Base-by-base conservation (phyloP, 768 basidiomycete genomes). In the Pulveroboletus sp. region DNA sequence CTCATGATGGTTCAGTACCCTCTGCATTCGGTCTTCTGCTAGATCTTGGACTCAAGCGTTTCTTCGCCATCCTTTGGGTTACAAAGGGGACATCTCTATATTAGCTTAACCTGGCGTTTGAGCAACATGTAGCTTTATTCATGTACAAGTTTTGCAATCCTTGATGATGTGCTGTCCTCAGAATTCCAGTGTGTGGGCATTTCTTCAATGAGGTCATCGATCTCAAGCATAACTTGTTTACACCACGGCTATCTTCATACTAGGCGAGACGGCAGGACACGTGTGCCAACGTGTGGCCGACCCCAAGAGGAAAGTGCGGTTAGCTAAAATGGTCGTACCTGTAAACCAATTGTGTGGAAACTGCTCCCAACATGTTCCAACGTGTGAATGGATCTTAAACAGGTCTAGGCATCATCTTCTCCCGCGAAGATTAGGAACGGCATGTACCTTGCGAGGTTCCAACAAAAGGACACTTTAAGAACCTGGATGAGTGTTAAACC, bases 81-180 rank as follows among this genome's bases (percentile, higher is more conserved):
- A 52, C 54, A 53, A 44, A 51, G 52, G 24, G 24, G 46, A 45
- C 45, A 49, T 50, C 24, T 35, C 54, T 39, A 43, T 52, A 44
- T 53, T 24, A 26, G 39, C 50, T 50, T 38, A 53, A 50, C 48
- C 46, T 32, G 35, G 42, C 33, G 41, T 46, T 49, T 39, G 50
- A 46, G 55, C 41, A 42, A 50, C 53, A 54, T 65, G 60, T 67
- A 69, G 41, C 46, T 52, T 54, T 60, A 66, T 50, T 48, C 50
- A 38, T 53, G 21, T 51, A 46, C 43, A 46, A 21, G 11, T 18
- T 35, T 47, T 48, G 49, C 44, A 35, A 57, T 52, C 7, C 47
- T 28, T 35, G 51, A 46, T 47, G 40, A 49, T 30, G 46, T 21
- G 4, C 28, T 40, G 18, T 26, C 21, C 33, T 27, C 45, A 46